Evolutionary conservation across 257 asterid species (phyloP).

Genomic region (Thymus quinquecostatus): DNA sequence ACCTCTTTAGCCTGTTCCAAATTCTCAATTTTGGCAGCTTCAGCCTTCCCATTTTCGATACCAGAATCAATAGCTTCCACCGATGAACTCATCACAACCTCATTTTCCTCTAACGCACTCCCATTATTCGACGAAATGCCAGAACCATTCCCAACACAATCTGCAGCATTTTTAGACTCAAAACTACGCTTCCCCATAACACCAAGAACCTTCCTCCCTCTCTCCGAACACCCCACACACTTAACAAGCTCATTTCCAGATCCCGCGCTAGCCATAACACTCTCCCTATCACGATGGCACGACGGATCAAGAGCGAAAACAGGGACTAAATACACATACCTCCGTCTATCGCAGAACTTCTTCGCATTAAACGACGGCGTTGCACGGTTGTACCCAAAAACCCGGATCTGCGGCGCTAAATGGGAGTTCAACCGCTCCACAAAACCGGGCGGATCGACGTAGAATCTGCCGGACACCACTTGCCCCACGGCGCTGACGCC

Average conservation of each 20-base stretch:
- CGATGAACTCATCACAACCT: slow-evolving; percentile 5
- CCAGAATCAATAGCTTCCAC: slow-evolving; percentile 25
- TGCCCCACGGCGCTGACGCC: slow-evolving; percentile 99
- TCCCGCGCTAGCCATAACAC: slow-evolving; percentile 83
- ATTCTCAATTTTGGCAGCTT: slow-evolving; percentile 23
- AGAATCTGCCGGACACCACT: slow-evolving; percentile 90
- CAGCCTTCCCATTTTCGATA: slow-evolving; percentile 18
- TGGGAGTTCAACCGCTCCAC: slow-evolving; percentile 69
- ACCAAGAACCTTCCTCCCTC: slow-evolving; percentile 84
- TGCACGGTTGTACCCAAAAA: slow-evolving; percentile 76
- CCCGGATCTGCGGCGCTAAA: slow-evolving; percentile 69
- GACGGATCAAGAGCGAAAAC: slow-evolving; percentile 86
- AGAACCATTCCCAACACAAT: slow-evolving; percentile 33
- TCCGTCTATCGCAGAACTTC: slow-evolving; percentile 89
- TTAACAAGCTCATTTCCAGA: slow-evolving; percentile 71
- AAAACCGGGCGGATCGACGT: slow-evolving; percentile 87
- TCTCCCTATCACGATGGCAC: slow-evolving; percentile 87
- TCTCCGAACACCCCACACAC: slow-evolving; percentile 87
- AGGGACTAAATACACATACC: slow-evolving; percentile 89
- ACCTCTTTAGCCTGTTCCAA: slow-evolving; percentile 32
- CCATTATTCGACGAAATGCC: slow-evolving; percentile 42
- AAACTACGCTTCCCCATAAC: slow-evolving; percentile 64
- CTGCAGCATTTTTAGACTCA: slow-evolving; percentile 36
- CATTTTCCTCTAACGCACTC: slow-evolving; percentile 29
- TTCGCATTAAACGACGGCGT: slow-evolving; percentile 82